Evolutionary conservation across 352 stramenopile genomes (phyloP).

Genomic region (Blastocystis sp.): DNA sequence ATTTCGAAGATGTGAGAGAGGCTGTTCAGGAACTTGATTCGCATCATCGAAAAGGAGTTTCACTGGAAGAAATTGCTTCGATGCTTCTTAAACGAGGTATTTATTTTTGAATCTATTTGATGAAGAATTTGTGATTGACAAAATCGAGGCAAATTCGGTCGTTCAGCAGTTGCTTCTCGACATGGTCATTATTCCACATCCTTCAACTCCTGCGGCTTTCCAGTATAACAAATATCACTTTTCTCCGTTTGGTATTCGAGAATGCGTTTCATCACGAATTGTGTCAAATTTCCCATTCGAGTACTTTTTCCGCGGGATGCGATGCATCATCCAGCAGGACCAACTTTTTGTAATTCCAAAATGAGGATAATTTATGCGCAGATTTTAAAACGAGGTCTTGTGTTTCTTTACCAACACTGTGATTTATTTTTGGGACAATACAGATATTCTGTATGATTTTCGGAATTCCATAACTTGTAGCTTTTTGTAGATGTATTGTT

Average conservation of each 20-base stretch:
- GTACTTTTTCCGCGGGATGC: not conserved
- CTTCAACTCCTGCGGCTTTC: not conserved
- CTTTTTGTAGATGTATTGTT: not conserved
- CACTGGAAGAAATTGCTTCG: not conserved
- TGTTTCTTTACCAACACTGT: conserved; percentile 28
- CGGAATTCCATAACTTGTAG: not conserved
- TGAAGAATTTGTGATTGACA: not conserved
- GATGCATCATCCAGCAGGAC: not conserved
- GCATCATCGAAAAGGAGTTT: not conserved
- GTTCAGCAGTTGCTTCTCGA: not conserved
- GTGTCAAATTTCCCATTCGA: not conserved
- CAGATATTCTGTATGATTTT: not conserved
- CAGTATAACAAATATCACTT: not conserved
- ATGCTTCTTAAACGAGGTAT: not conserved
- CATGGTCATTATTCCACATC: not conserved
- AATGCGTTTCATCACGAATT: not conserved
- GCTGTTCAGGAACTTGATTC: not conserved
- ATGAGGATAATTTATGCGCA: not conserved
- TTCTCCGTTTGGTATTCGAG: not conserved
- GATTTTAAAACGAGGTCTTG: not conserved
- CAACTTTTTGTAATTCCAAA: not conserved
- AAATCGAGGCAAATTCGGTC: conserved; percentile 2
- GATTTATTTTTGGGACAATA: not conserved
- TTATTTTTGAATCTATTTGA: not conserved
- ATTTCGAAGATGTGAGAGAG: not conserved